A percentile compares a stretch with the other conserved stretches of the same genome.
These are phyloP conservation scores for Tylopilus cervinicoccineus DNA, from an alignment of 768 basidiomycete genomes.

Conservation along the genomic window DNA sequence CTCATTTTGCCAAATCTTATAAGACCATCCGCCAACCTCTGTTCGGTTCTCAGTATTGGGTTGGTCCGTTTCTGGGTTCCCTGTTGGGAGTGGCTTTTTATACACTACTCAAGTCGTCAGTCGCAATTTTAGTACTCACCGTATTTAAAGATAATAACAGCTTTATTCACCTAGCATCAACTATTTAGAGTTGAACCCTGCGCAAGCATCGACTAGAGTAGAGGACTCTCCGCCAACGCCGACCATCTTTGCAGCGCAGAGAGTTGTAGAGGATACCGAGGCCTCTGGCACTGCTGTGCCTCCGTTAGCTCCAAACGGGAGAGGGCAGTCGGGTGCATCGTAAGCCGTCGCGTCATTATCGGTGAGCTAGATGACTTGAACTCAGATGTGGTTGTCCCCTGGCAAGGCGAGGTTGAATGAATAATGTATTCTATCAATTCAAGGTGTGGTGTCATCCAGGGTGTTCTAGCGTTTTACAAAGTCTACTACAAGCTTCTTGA, in stretches of 20 bases:
- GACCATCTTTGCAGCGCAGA: conserved; percentile 8
- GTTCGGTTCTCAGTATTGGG: conserved; percentile 50
- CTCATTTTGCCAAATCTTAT: background rate
- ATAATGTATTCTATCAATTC: background rate
- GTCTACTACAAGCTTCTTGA: conserved; percentile 38
- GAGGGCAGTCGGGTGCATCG: background rate
- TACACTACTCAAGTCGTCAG: conserved; percentile 48
- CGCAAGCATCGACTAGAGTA: conserved; percentile 26
- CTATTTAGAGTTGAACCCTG: conserved; percentile 28
- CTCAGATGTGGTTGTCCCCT: background rate
- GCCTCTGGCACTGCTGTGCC: background rate
- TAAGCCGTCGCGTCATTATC: background rate
- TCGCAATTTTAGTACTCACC: conserved; percentile 2
- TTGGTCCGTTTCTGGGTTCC: conserved; percentile 66
- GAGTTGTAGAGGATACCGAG: conserved; percentile 3
- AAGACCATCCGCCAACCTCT: background rate
- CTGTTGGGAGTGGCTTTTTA: conserved; percentile 59
- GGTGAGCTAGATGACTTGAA: background rate
- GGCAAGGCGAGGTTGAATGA: background rate
- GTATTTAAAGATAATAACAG: conserved; percentile 1
- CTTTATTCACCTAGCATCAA: conserved; percentile 17
- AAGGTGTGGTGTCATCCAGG: background rate
- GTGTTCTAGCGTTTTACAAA: conserved; percentile 21
- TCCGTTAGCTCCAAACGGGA: background rate
- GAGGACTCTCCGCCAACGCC: conserved; percentile 26